These are phyloP conservation scores for Nicotiana obtusifolia DNA, from an alignment of 257 asterid species.

Conservation along the genomic window DNA sequence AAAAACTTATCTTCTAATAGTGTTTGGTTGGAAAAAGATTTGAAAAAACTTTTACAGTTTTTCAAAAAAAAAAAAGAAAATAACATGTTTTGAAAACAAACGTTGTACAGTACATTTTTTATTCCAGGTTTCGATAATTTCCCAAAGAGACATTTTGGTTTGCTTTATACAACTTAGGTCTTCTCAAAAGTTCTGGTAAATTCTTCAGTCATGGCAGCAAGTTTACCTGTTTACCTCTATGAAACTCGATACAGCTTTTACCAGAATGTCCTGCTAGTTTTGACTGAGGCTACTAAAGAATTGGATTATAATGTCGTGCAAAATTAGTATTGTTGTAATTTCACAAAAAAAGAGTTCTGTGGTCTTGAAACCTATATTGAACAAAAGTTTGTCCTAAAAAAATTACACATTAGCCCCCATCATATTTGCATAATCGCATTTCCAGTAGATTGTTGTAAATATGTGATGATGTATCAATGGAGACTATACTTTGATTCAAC, in stretches of 20 bases:
- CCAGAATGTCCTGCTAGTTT: background rate
- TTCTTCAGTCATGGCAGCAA: background rate
- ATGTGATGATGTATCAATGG: background rate
- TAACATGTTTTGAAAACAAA: too few relatives aligned
- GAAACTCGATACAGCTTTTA: background rate
- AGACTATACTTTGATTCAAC: background rate
- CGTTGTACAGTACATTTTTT: too few relatives aligned
- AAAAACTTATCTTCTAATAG: too few relatives aligned
- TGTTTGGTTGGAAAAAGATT: too few relatives aligned
- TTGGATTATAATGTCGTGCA: too few relatives aligned
- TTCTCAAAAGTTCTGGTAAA: background rate
- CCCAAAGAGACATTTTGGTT: background rate
- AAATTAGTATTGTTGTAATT: too few relatives aligned
- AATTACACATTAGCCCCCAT: background rate
- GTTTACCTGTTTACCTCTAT: background rate
- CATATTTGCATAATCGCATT: background rate
- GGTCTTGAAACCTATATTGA: background rate
- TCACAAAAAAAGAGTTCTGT: too few relatives aligned
- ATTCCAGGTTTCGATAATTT: too few relatives aligned
- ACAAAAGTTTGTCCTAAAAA: background rate
- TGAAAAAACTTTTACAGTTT: too few relatives aligned
- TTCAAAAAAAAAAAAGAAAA: too few relatives aligned
- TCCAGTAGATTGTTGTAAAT: background rate
- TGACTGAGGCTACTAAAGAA: background rate
- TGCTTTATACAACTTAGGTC: background rate